These are phyloP conservation scores for Entophlyctis luteolus DNA, from an alignment of 192 early-diverging fungal genomes.

Conservation along the genomic window DNA sequence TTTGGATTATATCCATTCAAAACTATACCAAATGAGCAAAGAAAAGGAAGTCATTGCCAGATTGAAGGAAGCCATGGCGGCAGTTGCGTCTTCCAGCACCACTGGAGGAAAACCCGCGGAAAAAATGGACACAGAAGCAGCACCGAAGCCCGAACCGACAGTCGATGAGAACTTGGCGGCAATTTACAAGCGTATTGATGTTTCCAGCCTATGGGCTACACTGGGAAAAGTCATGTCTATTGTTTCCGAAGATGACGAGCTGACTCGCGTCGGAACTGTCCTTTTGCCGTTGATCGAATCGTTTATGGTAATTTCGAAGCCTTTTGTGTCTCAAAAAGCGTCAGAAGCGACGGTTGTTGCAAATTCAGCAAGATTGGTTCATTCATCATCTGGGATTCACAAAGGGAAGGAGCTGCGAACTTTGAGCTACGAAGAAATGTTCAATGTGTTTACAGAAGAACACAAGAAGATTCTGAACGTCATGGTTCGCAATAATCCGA, in stretches of 20 bases:
- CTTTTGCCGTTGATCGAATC: constrained; percentile 91
- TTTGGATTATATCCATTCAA: constrained; percentile 81
- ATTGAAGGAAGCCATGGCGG: background rate
- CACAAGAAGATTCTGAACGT: constrained; percentile 95
- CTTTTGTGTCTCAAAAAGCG: constrained; percentile 59
- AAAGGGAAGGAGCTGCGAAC: constrained; percentile 16
- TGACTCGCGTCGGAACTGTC: constrained; percentile 87
- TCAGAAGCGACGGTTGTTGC: constrained; percentile 12
- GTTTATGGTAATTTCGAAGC: constrained; percentile 96
- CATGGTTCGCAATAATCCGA: constrained; percentile 96
- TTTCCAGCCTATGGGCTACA: constrained; percentile 66
- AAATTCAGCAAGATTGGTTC: background rate
- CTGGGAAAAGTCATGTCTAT: constrained; percentile 69
- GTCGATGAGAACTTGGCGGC: constrained; percentile 26
- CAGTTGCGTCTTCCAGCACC: background rate
- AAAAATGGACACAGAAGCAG: background rate
- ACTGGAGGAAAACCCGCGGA: background rate
- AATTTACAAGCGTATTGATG: constrained; percentile 43
- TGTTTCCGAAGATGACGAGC: constrained; percentile 72
- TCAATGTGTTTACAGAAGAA: constrained; percentile 84
- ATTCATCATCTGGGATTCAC: constrained; percentile 5
- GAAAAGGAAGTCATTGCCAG: background rate
- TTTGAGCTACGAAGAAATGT: constrained; percentile 59
- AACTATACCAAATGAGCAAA: background rate
- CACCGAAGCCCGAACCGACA: constrained; percentile 9